Evolutionary conservation across 352 stramenopile genomes (phyloP), one percentile per base, ranked within the genome.

Genomic region (Phytophthora palmivora): DNA sequence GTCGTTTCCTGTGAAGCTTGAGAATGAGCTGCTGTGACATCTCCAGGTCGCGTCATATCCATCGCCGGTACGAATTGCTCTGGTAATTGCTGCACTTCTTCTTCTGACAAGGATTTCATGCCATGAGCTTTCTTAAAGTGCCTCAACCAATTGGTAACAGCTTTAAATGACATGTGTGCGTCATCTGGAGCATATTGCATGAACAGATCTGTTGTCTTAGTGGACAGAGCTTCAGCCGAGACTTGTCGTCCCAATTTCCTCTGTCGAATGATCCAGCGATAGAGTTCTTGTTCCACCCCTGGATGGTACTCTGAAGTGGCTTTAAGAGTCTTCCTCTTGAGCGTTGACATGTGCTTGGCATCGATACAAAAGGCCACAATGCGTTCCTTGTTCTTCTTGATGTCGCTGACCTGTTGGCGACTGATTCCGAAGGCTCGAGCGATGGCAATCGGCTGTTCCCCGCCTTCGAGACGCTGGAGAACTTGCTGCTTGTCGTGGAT

Each of bases 401-500:
- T 93, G 59, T 94, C 86, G 14, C 84, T 92, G 9, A 94, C 79
- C 62, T 94, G 86, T 62, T 94, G 86, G 1, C 86, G 78, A 39
- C 76, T 89, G 60, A 94, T 94, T 32, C 76, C 81, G 53, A 90
- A 90, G 19, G 72, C 51, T 0, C 68, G 65, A 8, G 86, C 80
- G 67, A 94, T 84, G 30, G 66, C 57, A 8, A 88, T 69, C 8
- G 86, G 86, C 57, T 83, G 78, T 37, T 94, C 86, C 34, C 86
- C 83, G 14, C 63, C 37, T 12, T 91, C 83, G 12, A 94, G 70
- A 7, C 82, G 86, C 64, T 88, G 72, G 14, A 94, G 71, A 41
- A 92, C 86, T 57, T 92, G 80, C 64, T 94, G 86, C 63, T 94
- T 94, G 46, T 94, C 82, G 57, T 90, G 78, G 46, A 94, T 88